phyloP scores from a whole-genome alignment of 2,329 filamentous ascomycete genomes.

The Tolypocladium amazonense region DNA sequence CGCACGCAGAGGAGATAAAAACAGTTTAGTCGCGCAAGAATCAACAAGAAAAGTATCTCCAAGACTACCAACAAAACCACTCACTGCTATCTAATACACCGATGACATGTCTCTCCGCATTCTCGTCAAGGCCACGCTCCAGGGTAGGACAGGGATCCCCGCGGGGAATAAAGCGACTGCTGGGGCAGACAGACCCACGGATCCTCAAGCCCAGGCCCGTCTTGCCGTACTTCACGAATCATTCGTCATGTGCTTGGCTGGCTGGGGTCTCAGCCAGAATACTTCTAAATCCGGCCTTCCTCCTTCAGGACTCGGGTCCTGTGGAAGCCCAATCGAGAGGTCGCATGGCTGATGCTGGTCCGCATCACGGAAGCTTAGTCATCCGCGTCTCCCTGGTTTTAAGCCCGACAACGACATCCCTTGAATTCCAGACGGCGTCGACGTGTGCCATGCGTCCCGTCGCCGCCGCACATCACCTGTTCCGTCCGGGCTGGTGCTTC shows the following conservation, averaged over 20 bases:
- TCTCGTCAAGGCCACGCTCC: no score
- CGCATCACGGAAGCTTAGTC: neutral
- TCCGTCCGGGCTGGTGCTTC: neutral
- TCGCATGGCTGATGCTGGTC: neutral
- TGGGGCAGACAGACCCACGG: no score
- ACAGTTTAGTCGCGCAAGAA: neutral
- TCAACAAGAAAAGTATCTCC: neutral
- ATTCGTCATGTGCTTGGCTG: neutral
- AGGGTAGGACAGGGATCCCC: no score
- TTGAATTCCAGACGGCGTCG: conserved; percentile 3
- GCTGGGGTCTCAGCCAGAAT: neutral
- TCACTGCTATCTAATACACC: no score
- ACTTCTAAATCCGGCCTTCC: neutral
- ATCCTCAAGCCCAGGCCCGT: no score
- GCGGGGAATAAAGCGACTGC: no score
- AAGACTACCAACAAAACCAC: neutral
- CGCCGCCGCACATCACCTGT: neutral
- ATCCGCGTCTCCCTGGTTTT: neutral
- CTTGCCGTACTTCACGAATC: no score
- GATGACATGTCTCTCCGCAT: no score
- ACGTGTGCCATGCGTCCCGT: neutral
- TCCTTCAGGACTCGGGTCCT: neutral
- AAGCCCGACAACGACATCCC: conserved; percentile 4
- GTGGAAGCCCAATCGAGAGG: neutral
- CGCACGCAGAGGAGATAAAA: no score